Evolutionary conservation across 2,329 filamentous ascomycete species (phyloP).

Genomic region (Ophiostoma ulmi): DNA sequence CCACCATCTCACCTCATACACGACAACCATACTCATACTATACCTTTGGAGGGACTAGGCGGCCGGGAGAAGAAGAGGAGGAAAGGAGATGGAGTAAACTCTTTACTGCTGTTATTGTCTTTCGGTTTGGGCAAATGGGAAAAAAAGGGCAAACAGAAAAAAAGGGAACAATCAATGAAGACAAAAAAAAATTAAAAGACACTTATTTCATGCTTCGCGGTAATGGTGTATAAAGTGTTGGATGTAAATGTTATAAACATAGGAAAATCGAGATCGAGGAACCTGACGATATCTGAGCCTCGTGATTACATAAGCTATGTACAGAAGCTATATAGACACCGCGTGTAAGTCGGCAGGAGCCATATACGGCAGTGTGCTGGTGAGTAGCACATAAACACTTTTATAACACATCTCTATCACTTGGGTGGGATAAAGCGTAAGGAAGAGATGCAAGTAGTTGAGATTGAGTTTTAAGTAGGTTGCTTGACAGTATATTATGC

Average conservation of each 20-base stretch:
- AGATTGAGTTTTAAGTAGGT: too few species aligned
- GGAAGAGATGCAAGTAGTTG: too few species aligned
- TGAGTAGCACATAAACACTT: too few species aligned
- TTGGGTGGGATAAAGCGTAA: too few species aligned
- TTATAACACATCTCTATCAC: too few species aligned
- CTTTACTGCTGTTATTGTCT: neutral
- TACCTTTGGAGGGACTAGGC: slow-evolving; percentile 9
- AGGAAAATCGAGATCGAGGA: too few species aligned
- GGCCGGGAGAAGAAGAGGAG: neutral
- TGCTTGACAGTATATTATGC: too few species aligned
- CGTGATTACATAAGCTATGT: too few species aligned
- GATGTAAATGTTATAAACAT: neutral
- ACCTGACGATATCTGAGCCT: too few species aligned
- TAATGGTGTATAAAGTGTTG: neutral
- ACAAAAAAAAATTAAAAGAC: slow-evolving; percentile 20
- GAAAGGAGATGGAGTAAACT: slow-evolving; percentile 3
- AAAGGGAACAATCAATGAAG: slow-evolving; percentile 16
- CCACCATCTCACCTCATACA: neutral
- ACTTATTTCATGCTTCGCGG: slow-evolving; percentile 6
- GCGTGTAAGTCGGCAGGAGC: too few species aligned
- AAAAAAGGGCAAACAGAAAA: slow-evolving; percentile 17
- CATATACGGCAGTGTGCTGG: too few species aligned
- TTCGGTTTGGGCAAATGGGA: slow-evolving; percentile 15
- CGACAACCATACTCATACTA: neutral
- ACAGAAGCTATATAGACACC: too few species aligned